Evolutionary conservation across 306 rosid species (phyloP), one percentile per base, ranked within the genome.

Genomic region (Gastrolobium villosum): DNA sequence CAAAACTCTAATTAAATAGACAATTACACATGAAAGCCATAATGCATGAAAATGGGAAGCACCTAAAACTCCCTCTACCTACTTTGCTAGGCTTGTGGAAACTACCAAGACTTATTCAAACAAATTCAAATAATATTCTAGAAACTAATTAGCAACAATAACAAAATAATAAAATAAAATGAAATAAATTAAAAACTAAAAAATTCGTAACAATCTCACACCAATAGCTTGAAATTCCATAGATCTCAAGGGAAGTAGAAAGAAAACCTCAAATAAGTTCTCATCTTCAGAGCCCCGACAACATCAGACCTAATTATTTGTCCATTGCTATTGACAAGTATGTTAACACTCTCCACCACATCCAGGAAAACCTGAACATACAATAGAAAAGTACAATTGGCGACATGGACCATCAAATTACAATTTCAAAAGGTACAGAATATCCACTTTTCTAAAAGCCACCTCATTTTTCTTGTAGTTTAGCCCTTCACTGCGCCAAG

Each of bases 401-500:
- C 4, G 43, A 3, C 60, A 62, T 39, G 78, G 48, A 81, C 72
- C 70, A 79, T 60, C 61, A 66, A 70, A 57, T 9, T 10, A 60
- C 70, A 45, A 54, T 10, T 65, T 2, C 31, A 62, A 80, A 48
- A 11, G 48, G 26, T 5, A 30, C 7, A 37, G n/a, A 48, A 4
- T 15, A 45, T 45, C 56, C 11, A 9, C 6, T 78, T 52, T 64
- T 48, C 34, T 37, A 69, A 70, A 57, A 59, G 82, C 32, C 76
- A 94, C 98, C 89, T 94, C 98, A 74, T 94, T 94, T 81, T 94
- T 94, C 93, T 94, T 94, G 88, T 94, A 92, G 65, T 61, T 85
- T 77, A 94, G 83, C 26, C 98, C 98, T 89, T 94, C 98, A 6
- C 98, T 94, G 43, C 97, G 98, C 98, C 98, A 94, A 61, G 98